Evolutionary conservation across 495 filamentous ascomycete species (phyloP).

Genomic region (Neurospora sp.): DNA sequence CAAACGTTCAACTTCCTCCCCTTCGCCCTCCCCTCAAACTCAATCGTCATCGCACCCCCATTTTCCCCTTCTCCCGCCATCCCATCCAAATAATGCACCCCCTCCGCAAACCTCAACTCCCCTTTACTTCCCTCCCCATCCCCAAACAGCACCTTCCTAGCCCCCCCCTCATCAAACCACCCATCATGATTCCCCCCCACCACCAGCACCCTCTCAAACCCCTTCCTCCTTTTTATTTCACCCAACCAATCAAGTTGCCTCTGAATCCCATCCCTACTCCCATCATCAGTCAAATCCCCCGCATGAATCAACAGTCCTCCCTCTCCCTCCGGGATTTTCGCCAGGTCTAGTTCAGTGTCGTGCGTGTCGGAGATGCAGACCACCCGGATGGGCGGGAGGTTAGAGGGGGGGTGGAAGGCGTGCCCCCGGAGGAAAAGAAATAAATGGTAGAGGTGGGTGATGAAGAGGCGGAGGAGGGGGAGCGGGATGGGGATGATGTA

Average conservation of each 20-base stretch:
- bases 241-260: slow-evolving; percentile 70
- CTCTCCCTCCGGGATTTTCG: slow-evolving; percentile 61
- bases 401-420: slow-evolving; percentile 42
- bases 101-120: slow-evolving; percentile 32
- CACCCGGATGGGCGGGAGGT: slow-evolving; percentile 51
- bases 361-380: slow-evolving; percentile 93
- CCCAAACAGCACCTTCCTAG: slow-evolving; percentile 19
- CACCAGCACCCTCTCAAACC: slow-evolving; percentile 33
- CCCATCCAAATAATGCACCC: slow-evolving; percentile 43
- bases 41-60: slow-evolving; percentile 33
- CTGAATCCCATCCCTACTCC: slow-evolving; percentile 63
- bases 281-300: slow-evolving; percentile 71
- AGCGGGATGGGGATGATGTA: slow-evolving; percentile 22
- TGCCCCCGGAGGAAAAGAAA: slow-evolving; percentile 54
- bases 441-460: slow-evolving; percentile 45
- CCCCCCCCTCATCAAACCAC: slow-evolving; percentile 53
- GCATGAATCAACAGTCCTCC: slow-evolving; percentile 87
- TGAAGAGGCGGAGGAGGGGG: slow-evolving; percentile 22
- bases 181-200: slow-evolving; percentile 87
- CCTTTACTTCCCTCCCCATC: slow-evolving; percentile 23
- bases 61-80: slow-evolving; percentile 33
- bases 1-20: slow-evolving; percentile 44
- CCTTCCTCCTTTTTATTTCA: slow-evolving; percentile 52
- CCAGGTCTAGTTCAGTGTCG: slow-evolving; percentile 34
- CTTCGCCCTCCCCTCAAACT: slow-evolving; percentile 27